Base-by-base conservation (phyloP, 169 alveolate genomes). In the Plasmodium knowlesi region DNA sequence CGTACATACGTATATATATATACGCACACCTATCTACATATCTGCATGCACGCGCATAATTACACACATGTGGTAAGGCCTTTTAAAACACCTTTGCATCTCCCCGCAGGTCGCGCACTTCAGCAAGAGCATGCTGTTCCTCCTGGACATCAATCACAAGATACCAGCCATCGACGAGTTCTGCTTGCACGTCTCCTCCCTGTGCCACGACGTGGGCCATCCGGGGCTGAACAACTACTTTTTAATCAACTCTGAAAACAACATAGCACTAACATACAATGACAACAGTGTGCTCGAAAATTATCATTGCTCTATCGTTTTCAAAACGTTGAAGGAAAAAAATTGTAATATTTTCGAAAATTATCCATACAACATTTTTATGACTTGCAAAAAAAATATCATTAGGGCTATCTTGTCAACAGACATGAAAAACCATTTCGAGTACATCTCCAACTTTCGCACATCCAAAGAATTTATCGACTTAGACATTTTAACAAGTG, bases 131-230 rank as follows among this genome's bases (percentile, higher is more conserved):
- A 86, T 86, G 93, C 84, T 86, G 41, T 86, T 86, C 50, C 32
- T 86, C 46, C 71, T 86, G 6, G 93, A 86, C 30, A 74, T 86
- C 8, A 86, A 86, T 41, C 86, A 76, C 25, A 86, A 86, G 61
- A 86, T 86, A 53, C 80, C 93, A 8, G 93, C 83, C 4, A 76
- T 86, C 32, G 93, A 86, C 19, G 93, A 86, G 22, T 86, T 86
- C 46, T 86, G 93, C 34, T 37, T 86, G 30, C 93, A 86, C 43
- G 85, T 86, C 32, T 73, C 93, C 28, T 86, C 99, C 2, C 95
- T 98, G 37, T 99, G 98, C 16, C 99, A 98, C 83, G 99, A 98
- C 82, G 98, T 97, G 5, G 99, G 99, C 5, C 99, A 98, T 82
- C 98, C 99, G 8, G 99, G 98, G 0, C 84, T 97, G 46, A 98